Percentiles rank a stretch among this genome's conserved stretches.
These are phyloP conservation scores for Cucurbita pepo DNA, from an alignment of 306 rosid species.

Conservation along the genomic window DNA sequence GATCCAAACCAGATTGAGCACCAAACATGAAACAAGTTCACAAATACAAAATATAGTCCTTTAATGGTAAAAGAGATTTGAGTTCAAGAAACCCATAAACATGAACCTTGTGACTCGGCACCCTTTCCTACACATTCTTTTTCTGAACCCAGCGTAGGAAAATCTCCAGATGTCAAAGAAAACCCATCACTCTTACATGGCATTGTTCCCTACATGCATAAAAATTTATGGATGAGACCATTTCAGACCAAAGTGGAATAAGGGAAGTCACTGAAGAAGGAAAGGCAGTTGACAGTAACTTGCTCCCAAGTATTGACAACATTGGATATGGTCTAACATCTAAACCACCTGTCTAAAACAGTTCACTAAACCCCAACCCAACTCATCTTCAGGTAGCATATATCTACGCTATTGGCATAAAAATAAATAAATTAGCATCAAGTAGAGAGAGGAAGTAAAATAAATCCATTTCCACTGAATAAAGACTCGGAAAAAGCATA, in stretches of 20 bases:
- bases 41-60: neutral
- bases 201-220: slow-evolving; percentile 38
- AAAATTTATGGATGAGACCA: slow-evolving; percentile 4
- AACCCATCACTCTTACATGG: slow-evolving; percentile 51
- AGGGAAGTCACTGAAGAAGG: neutral
- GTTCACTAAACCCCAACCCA: too few species aligned
- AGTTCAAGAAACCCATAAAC: slow-evolving; percentile 7
- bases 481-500: neutral
- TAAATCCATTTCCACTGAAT: neutral
- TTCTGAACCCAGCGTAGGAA: slow-evolving; percentile 91
- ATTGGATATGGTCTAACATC: too few species aligned
- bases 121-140: slow-evolving; percentile 50
- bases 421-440: neutral
- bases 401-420: neutral
- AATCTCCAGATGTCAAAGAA: slow-evolving; percentile 81
- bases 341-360: too few species aligned
- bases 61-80: neutral
- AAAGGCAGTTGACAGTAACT: neutral
- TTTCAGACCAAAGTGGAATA: neutral
- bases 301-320: neutral
- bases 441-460: neutral
- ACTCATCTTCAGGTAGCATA: neutral
- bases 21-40: neutral
- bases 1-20: neutral
- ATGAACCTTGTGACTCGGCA: slow-evolving; percentile 50